These are phyloP conservation scores for Candida freyschussii DNA, from an alignment of 1,139 yeast genomes.

Conservation along the genomic window DNA sequence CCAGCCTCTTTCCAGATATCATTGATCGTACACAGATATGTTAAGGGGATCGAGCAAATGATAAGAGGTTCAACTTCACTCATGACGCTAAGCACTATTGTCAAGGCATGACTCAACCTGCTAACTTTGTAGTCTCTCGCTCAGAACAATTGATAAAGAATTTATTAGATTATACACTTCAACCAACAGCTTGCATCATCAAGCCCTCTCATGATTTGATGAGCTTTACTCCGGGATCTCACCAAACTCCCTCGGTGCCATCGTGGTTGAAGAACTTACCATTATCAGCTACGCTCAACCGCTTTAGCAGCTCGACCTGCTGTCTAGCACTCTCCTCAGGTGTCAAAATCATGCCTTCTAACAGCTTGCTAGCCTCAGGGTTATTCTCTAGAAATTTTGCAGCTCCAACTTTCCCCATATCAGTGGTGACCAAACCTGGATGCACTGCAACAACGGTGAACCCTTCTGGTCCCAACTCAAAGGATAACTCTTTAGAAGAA, in stretches of 20 bases:
- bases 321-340: conserved; percentile 6
- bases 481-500: conserved; percentile 22
- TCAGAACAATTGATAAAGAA: too few species aligned
- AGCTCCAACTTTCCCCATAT: conserved; percentile 2
- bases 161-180: too few species aligned
- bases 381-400: background rate
- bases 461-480: conserved; percentile 23
- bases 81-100: too few species aligned
- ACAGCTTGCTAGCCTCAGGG: conserved; percentile 4
- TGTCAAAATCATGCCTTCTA: conserved; percentile 2
- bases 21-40: too few species aligned
- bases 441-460: conserved; percentile 27
- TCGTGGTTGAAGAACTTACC: conserved; percentile 15
- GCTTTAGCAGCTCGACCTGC: conserved; percentile 6
- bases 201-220: too few species aligned
- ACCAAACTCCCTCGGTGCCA: conserved; percentile 8
- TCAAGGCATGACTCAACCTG: too few species aligned
- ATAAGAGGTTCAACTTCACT: too few species aligned
- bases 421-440: conserved; percentile 26
- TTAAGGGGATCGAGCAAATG: too few species aligned
- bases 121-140: too few species aligned
- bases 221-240: background rate
- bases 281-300: conserved; percentile 6
- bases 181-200: too few species aligned
- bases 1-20: too few species aligned